Base-by-base conservation (phyloP, 2,329 filamentous ascomycete species). In the Aspergillus phoenicis region DNA sequence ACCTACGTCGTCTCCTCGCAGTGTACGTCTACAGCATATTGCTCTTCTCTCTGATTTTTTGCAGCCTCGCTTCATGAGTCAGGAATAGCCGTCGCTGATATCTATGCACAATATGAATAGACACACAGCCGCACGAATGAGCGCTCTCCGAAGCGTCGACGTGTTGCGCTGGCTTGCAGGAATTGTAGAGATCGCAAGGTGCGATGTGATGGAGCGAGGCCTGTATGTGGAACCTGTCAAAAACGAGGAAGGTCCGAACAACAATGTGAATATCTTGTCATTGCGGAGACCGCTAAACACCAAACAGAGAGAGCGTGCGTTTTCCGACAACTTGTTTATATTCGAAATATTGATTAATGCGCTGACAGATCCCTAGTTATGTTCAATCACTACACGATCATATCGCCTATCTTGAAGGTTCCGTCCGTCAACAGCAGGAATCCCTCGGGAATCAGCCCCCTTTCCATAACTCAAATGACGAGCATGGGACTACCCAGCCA, bases 261-360 rank as follows among this genome's bases (percentile, higher is more conserved):
- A 5, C 33, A 28, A n/a, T 39, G 56, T 22, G 48, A 52, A 10
- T 51, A 38, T 24, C 11, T 26, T 3, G 45, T 43, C 20, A 41
- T 28, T 8, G 33, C 45, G 5, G 47, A 39, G 8, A 43, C 22
- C 24, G 47, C 45, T 20, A 58, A 52, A 26, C 22, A 58, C n/a
- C 48, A 52, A 41, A 52, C 15, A 3, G 56, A 57, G 22, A 13
- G 54, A 57, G 54, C 54, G 54, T 57, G 33, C 5, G 54, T 48
- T 3, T 20, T 52, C 8, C 5, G 13, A 36, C 22, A 8, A 20
- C n/a, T n/a, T n/a, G n/a, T n/a, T n/a, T n/a, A n/a, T n/a, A n/a
- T n/a, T n/a, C n/a, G n/a, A n/a, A n/a, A n/a, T n/a, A n/a, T n/a
- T n/a, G n/a, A n/a, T n/a, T n/a, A n/a, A n/a, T n/a, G n/a, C n/a